These are phyloP conservation scores for Yarrowia osloensis DNA, from an alignment of 805 yeast genomes.

Conservation along the genomic window DNA sequence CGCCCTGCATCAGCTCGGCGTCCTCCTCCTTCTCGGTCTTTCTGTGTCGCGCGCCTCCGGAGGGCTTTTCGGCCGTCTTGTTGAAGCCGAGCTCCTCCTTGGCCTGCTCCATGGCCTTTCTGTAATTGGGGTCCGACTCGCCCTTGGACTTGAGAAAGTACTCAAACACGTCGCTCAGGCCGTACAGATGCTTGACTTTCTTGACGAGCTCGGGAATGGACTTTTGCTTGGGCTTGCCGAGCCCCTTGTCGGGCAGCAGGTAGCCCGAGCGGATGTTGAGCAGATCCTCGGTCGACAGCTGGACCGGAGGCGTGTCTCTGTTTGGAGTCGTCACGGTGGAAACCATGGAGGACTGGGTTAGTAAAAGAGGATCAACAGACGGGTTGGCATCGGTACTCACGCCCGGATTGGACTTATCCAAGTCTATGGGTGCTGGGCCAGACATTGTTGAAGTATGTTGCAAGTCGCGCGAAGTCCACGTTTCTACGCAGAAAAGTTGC, in stretches of 20 bases:
- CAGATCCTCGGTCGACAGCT: constrained; percentile 29
- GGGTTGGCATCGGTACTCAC: constrained; percentile 1
- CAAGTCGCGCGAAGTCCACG: constrained; percentile 29
- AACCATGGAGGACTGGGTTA: constrained; percentile 28
- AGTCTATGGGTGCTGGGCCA: constrained; percentile 25
- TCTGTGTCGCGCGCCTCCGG: constrained; percentile 34
- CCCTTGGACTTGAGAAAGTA: constrained; percentile 82
- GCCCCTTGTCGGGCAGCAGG: constrained; percentile 26
- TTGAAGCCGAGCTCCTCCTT: constrained; percentile 34
- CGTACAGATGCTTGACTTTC: constrained; percentile 75
- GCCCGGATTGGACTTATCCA: constrained; percentile 30
- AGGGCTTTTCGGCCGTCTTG: constrained; percentile 44
- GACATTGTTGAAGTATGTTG: constrained; percentile 24
- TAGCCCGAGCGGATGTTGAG: constrained; percentile 21
- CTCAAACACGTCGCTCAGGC: constrained; percentile 80
- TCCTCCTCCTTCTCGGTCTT: constrained; percentile 74
- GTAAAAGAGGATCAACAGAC: neutral
- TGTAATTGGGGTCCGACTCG: constrained; percentile 63
- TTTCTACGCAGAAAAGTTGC: constrained; percentile 25
- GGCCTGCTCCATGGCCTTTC: constrained; percentile 34
- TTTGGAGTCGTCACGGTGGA: constrained; percentile 31
- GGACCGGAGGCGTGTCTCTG: constrained; percentile 29
- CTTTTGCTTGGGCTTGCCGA: constrained; percentile 25
- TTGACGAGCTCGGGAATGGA: constrained; percentile 43
- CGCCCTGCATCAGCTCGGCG: constrained; percentile 70